Evolutionary conservation across 2,329 filamentous ascomycete genomes (phyloP).

Genomic region (Colletotrichum simmondsii): DNA sequence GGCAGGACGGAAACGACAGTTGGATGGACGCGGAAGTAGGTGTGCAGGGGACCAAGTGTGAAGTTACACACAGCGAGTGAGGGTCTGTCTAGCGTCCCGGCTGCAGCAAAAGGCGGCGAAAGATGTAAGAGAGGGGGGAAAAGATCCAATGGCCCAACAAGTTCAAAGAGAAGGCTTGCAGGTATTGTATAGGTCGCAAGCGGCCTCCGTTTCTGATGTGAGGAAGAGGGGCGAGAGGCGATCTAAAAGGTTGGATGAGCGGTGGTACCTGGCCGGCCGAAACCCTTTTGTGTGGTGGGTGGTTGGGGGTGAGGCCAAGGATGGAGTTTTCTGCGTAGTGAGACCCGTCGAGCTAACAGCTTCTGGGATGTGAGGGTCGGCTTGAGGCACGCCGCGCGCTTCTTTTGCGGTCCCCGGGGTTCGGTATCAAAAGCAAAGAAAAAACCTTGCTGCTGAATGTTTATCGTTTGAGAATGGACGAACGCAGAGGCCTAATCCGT

Average conservation of each 20-base stretch:
- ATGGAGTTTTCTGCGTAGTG: not conserved
- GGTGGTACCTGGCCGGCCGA: slow-evolving; percentile 27
- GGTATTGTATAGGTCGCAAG: slow-evolving; percentile 25
- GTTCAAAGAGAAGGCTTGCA: slow-evolving; percentile 20
- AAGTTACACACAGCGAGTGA: not conserved
- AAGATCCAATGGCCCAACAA: slow-evolving; percentile 5
- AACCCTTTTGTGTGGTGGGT: slow-evolving; percentile 17
- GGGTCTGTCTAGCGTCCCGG: slow-evolving; percentile 25
- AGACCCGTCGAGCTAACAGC: slow-evolving; percentile 25
- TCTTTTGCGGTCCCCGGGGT: slow-evolving; percentile 4
- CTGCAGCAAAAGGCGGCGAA: slow-evolving; percentile 29
- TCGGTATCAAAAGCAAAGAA: slow-evolving; percentile 3
- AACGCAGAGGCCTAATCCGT: not conserved
- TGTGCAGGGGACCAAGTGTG: slow-evolving; percentile 5
- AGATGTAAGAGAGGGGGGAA: slow-evolving; percentile 22
- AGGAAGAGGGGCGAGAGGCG: slow-evolving; percentile 26
- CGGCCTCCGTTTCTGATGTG: slow-evolving; percentile 16
- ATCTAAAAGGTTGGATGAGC: slow-evolving; percentile 19
- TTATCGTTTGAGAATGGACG: slow-evolving; percentile 14
- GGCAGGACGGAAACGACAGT: slow-evolving; percentile 22
- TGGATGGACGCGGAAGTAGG: slow-evolving; percentile 1
- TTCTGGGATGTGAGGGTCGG: not conserved
- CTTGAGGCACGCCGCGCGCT: slow-evolving; percentile 1
- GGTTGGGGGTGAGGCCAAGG: slow-evolving; percentile 30
- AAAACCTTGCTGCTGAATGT: not conserved